Base-by-base conservation (phyloP, 345 rosid species). In the Toxicodendron radicans region DNA sequence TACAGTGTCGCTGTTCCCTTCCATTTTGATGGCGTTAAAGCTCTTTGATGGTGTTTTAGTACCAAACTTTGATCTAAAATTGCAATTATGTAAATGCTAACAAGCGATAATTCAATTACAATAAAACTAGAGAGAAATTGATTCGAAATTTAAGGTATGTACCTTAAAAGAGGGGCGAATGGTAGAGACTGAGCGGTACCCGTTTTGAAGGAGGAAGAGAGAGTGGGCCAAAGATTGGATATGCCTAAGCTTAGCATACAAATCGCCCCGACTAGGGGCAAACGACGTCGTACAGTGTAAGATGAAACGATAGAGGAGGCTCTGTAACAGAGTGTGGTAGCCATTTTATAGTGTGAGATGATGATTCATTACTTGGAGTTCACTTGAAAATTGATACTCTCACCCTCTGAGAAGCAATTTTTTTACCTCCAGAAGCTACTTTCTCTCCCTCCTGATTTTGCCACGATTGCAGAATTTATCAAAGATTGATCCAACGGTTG, bases 241-340 rank as follows among this genome's bases (percentile, higher is more conserved):
- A 92, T 49, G 52, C 95, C 95, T n/a, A 93, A 80, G 79, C 88
- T 84, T 38, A 91, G 73, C 73, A 92, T 71, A 75, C 94, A 91
- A 79, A 90, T 77, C 49, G 94, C 90, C 1, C 94, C 94, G 46
- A 89, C 88, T 14, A 90, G 21, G 0, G 94, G 95, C 24, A 80
- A 66, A 68, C 89, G 76, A 5, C 88, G 95, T 38, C 90, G 90
- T 76, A 61, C 13, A 21, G 67, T 17, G 70, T 76, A 17, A 74
- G 85, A 71, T 38, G 88, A 70, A 67, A 80, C 24, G 45, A 80
- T 1, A 9, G 75, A 41, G 21, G 85, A 78, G 14, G 76, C 71
- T 78, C 82, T 78, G 33, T 38, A 67, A 58, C 76, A 38, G 57
- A 78, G 68, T 17, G 81, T 60, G 59, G 79, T 72, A 72, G 89